These are phyloP conservation scores for Sarocladium kiliense DNA, from an alignment of 2,329 filamentous ascomycete species.

Conservation along the genomic window DNA sequence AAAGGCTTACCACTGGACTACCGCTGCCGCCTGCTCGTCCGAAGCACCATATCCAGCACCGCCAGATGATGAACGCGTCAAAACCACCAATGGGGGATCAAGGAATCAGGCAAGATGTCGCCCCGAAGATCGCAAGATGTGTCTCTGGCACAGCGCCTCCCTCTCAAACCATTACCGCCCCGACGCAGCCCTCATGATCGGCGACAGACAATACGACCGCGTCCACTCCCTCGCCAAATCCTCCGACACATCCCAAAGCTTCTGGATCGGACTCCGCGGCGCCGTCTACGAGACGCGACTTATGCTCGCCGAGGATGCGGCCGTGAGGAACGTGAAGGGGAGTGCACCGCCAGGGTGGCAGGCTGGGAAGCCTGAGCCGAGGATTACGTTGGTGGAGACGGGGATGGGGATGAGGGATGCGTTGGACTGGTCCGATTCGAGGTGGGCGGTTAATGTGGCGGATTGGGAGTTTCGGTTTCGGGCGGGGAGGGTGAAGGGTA, in stretches of 20 bases:
- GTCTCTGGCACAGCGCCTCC: conserved; percentile 44
- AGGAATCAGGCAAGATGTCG: conserved; percentile 26
- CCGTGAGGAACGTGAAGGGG: conserved; percentile 4
- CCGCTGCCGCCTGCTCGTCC: conserved; percentile 39
- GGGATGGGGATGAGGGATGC: conserved; percentile 22
- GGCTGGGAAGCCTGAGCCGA: conserved; percentile 13
- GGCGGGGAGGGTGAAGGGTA: neutral
- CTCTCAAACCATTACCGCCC: conserved; percentile 39
- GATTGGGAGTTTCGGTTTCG: neutral
- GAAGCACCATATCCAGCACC: conserved; percentile 30
- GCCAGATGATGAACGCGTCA: conserved; percentile 12
- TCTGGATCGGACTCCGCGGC: conserved; percentile 46
- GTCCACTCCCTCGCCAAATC: conserved; percentile 44
- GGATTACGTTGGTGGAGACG: conserved; percentile 24
- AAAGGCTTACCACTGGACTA: conserved; percentile 42
- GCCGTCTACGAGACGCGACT: conserved; percentile 38
- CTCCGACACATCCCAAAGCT: conserved; percentile 38
- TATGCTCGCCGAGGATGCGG: conserved; percentile 20
- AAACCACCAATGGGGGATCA: conserved; percentile 9
- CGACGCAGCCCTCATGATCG: conserved; percentile 43
- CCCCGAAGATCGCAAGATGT: conserved; percentile 24
- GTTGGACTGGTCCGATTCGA: neutral
- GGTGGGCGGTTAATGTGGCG: neutral
- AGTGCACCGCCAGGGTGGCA: conserved; percentile 20
- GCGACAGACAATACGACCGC: conserved; percentile 23